A percentile compares a stretch with the other conserved stretches of the same genome.
These are phyloP conservation scores for Hypomyces perniciosus DNA, from an alignment of 2,329 filamentous ascomycete genomes.

Conservation along the genomic window DNA sequence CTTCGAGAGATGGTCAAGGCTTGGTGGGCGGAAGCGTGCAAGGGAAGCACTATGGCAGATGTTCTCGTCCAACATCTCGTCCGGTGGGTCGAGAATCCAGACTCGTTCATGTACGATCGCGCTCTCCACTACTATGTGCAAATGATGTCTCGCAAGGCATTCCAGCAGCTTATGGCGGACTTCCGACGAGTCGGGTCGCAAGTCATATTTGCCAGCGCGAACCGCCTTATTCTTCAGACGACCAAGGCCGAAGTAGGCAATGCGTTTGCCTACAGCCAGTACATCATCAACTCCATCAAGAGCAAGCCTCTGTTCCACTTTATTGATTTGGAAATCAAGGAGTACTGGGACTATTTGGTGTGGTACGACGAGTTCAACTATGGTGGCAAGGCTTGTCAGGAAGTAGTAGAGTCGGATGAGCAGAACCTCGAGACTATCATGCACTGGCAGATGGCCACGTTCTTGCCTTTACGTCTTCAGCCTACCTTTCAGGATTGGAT, in stretches of 20 bases:
- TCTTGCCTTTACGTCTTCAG: slow-evolving; percentile 75
- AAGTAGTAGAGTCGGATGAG: slow-evolving; percentile 66
- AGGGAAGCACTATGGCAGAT: slow-evolving; percentile 89
- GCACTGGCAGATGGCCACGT: slow-evolving; percentile 96
- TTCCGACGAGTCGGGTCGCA: slow-evolving; percentile 93
- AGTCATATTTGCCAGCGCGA: slow-evolving; percentile 89
- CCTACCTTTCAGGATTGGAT: slow-evolving; percentile 87
- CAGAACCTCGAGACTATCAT: slow-evolving; percentile 87
- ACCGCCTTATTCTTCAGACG: slow-evolving; percentile 85
- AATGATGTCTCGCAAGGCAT: slow-evolving; percentile 96
- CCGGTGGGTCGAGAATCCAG: slow-evolving; percentile 91
- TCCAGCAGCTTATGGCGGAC: slow-evolving; percentile 94
- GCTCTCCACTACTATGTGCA: slow-evolving; percentile 96
- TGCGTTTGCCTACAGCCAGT: slow-evolving; percentile 93
- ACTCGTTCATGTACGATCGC: slow-evolving; percentile 91
- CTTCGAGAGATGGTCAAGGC: slow-evolving; percentile 96
- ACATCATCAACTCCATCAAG: slow-evolving; percentile 96
- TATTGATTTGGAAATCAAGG: slow-evolving; percentile 92
- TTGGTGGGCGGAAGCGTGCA: slow-evolving; percentile 95
- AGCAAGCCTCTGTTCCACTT: slow-evolving; percentile 94
- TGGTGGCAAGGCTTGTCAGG: slow-evolving; percentile 82
- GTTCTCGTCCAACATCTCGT: slow-evolving; percentile 96
- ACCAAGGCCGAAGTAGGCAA: slow-evolving; percentile 96
- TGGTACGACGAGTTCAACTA: slow-evolving; percentile 99
- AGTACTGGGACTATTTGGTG: slow-evolving; percentile 98